Base-by-base conservation (phyloP, 257 asterid genomes). In the Cordia subcordata region DNA sequence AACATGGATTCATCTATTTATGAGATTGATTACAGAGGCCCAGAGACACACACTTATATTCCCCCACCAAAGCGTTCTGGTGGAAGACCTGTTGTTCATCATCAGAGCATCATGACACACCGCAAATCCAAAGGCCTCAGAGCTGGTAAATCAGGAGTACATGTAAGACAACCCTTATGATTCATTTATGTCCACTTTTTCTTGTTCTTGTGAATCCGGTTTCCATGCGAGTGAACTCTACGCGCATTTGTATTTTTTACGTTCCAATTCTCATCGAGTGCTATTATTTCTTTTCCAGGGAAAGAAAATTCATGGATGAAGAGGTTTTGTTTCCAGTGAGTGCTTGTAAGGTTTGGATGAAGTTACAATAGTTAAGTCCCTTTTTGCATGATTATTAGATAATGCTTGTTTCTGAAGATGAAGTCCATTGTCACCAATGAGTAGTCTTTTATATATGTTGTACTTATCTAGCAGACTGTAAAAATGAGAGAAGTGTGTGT, bases 11-110 rank as follows among this genome's bases (percentile, higher is more conserved):
- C 66, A 5, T 80, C 61, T 32, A 65, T 70, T n/a, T 81, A 78
- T 61, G 82, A 65, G 14, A 78, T 81, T 23, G 88, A 81, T 35
- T 78, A 78, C 52, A 68, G 82, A 59, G 88, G 88, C 42, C 85
- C 82, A 22, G 82, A 81, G 75, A 81, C 85, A 32, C 87, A 81
- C 62, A 62, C 84, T 11, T 70, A 58, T 38, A 46, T 73, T 61
- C 82, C 85, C 53, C 87, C 87, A 27, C 87, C 82, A n/a, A 61
- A 58, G 19, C 68, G 62, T 42, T 60, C 75, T 14, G 64, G 61
- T 13, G 71, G 51, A 33, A 55, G 70, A 40, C 71, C 67, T 39
- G 60, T 54, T 47, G 33, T 63, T 58, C 71, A 72, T 58, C 79
- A 44, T 38, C 73, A 52, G 40, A 52, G 49, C 17, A 8, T 23